phyloP scores from a whole-genome alignment of 805 yeast species.

The Candida endomychidarum region DNA sequence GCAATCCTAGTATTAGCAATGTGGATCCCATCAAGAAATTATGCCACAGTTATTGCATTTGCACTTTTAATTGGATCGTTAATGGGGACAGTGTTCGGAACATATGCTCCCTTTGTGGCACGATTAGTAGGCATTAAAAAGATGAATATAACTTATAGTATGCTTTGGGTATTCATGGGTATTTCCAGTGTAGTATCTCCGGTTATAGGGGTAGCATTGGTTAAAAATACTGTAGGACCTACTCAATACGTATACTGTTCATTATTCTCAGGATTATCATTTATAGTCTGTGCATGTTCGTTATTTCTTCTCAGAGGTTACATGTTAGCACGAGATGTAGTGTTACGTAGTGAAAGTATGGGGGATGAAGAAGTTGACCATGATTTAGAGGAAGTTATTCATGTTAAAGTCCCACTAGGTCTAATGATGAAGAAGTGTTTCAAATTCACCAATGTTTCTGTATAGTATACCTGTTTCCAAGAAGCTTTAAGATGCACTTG shows the following conservation, averaged over 20 bases:
- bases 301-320: constrained; percentile 54
- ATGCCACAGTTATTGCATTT: constrained; percentile 54
- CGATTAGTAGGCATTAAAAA: constrained; percentile 54
- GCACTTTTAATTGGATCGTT: constrained; percentile 52
- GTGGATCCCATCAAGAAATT: constrained; percentile 53
- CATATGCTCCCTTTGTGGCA: constrained; percentile 51
- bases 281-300: constrained; percentile 43
- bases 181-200: constrained; percentile 56
- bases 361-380: constrained; percentile 6
- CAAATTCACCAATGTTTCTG: constrained; percentile 2
- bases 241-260: constrained; percentile 53
- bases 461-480: not conserved
- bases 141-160: constrained; percentile 48
- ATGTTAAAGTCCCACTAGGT: constrained; percentile 7
- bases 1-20: constrained; percentile 34
- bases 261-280: constrained; percentile 58
- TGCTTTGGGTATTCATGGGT: constrained; percentile 56
- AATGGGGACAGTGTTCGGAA: constrained; percentile 65
- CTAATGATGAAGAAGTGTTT: constrained; percentile 6
- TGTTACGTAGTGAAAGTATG: not conserved
- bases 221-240: constrained; percentile 32
- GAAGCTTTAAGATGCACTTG: too few species aligned
- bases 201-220: constrained; percentile 55
- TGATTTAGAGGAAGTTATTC: constrained; percentile 7
- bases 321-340: constrained; percentile 48